Base-by-base conservation (phyloP, 192 early-diverging fungal genomes). In the Rhizoclosmatium sp. region DNA sequence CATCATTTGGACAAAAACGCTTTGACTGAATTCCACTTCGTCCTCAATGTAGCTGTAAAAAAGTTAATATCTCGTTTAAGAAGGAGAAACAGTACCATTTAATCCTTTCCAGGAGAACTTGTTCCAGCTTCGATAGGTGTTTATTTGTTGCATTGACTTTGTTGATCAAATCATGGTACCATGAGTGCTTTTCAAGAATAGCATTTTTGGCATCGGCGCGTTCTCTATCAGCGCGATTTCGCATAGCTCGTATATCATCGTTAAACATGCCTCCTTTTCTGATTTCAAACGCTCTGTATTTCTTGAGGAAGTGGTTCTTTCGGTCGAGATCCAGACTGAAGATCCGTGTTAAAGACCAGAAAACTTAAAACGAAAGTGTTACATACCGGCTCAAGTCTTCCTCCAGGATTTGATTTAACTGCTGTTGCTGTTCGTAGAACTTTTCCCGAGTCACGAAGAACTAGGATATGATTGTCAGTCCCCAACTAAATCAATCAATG, bases 141-240 rank as follows among this genome's bases (percentile, higher is more conserved):
- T 82, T 45, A 40, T 71, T 64, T 49, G 76, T 78, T 12, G 78
- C 79, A 44, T 86, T 80, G 46, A 90, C 84, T 67, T 87, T 89
- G 51, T 69, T 82, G 39, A 89, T 60, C 44, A 90, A 79, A 40
- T 90, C 89, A 56, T 61, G 81, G 69, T 82, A 90, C 89, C 89
- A 90, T n/a, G 88, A 83, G 74, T 90, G 89, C 58, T 62, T 65
- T 5, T 67, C 69, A 3, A 89, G 60, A 10, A 84, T 58, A 21
- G 46, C 48, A 41, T 19, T 42, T 47, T 80, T 73, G 66, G 77
- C 83, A 4, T 60, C 59, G 12, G 39, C 19, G 40, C 79, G 77
- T 51, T 83, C 71, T 5, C 51, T 70, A 12, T 68, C 71, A 39
- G 88, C 86, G 19, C 71, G 71, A 0, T 61, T 41, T 42, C 88